Evolutionary conservation across 495 filamentous ascomycete species (phyloP).

Genomic region (Trichoderma erinaceum): DNA sequence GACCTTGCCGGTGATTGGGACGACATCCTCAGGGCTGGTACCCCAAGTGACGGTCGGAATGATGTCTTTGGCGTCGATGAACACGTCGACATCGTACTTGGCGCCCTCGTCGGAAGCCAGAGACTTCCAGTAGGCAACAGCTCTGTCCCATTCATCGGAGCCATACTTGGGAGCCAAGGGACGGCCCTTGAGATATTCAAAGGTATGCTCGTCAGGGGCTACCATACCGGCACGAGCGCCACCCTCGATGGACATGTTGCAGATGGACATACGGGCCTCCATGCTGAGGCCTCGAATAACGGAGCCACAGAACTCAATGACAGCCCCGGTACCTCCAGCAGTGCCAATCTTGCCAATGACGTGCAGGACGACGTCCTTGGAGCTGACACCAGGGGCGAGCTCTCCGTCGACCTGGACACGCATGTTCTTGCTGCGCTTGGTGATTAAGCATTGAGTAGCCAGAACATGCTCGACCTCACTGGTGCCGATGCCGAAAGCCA

Average conservation of each 20-base stretch:
- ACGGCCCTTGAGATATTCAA: conserved; percentile 86
- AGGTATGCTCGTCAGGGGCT: conserved; percentile 87
- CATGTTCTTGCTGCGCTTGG: conserved; percentile 96
- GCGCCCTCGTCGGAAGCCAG: conserved; percentile 80
- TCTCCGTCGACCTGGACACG: conserved; percentile 88
- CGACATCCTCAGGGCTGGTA: conserved; percentile 91
- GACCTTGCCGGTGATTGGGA: conserved; percentile 84
- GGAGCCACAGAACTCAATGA: conserved; percentile 95
- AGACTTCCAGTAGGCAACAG: conserved; percentile 80
- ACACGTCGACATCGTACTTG: conserved; percentile 78
- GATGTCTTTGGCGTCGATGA: conserved; percentile 88
- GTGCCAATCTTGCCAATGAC: conserved; percentile 93
- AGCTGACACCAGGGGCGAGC: conserved; percentile 85
- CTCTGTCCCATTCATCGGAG: conserved; percentile 83
- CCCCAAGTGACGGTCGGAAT: conserved; percentile 93
- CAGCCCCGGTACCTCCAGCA: conserved; percentile 86
- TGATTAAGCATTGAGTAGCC: conserved; percentile 92
- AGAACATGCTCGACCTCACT: conserved; percentile 98
- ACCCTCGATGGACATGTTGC: conserved; percentile 99
- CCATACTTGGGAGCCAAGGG: conserved; percentile 81
- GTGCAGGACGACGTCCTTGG: conserved; percentile 93
- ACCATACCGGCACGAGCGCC: conserved; percentile 96
- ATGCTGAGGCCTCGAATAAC: conserved; percentile 86
- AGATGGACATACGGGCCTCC: conserved; percentile 98
- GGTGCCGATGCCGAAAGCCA: conserved; percentile 96